Conservation (phyloP, 495 filamentous ascomycete species). For the Cryomyces minteri region DNA sequence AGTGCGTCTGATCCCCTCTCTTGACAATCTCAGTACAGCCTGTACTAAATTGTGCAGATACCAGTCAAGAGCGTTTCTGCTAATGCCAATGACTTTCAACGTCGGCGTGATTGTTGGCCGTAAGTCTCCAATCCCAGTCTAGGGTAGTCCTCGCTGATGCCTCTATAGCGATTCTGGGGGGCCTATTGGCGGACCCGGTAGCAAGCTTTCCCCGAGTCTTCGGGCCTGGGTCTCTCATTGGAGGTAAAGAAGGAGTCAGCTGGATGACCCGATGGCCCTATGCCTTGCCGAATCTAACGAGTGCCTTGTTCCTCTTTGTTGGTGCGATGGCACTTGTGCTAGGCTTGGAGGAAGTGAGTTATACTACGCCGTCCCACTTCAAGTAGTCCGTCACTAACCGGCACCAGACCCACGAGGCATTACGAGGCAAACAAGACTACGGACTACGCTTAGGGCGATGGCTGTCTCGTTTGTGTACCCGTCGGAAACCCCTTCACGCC, state of each 20-base stretch:
- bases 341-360: slow-evolving; percentile 48
- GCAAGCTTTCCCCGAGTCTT: slow-evolving; percentile 45
- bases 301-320: slow-evolving; percentile 41
- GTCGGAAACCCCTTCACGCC: slow-evolving; percentile 8
- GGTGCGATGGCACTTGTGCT: slow-evolving; percentile 39
- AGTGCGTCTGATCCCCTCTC: slow-evolving; percentile 16
- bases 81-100: slow-evolving; percentile 72
- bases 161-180: slow-evolving; percentile 34
- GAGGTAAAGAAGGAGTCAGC: slow-evolving; percentile 31
- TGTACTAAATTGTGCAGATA: slow-evolving; percentile 22
- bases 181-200: slow-evolving; percentile 53
- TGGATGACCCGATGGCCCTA: slow-evolving; percentile 59
- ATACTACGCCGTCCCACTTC: background rate
- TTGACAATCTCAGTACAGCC: background rate
- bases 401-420: slow-evolving; percentile 30
- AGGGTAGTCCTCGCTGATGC: background rate
- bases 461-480: slow-evolving; percentile 19
- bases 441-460: slow-evolving; percentile 29
- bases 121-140: background rate
- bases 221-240: slow-evolving; percentile 32
- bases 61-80: slow-evolving; percentile 56
- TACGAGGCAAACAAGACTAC: slow-evolving; percentile 28
- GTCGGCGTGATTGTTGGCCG: slow-evolving; percentile 56
- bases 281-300: slow-evolving; percentile 57
- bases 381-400: slow-evolving; percentile 1